Evolutionary conservation across 192 early-diverging fungal species (phyloP).

Genomic region (Chytriomyces hyalinus): DNA sequence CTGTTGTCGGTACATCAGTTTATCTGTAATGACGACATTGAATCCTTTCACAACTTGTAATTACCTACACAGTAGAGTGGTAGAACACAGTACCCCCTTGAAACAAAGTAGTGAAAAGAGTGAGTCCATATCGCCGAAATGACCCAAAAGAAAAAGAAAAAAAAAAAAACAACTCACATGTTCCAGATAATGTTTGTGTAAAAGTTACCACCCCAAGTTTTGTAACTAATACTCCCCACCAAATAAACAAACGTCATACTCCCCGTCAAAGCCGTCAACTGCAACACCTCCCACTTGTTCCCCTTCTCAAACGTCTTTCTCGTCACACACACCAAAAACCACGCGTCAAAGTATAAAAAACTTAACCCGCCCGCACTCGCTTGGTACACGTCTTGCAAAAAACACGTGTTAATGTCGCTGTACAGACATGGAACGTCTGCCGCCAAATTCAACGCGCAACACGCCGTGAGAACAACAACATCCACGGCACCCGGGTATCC

Average conservation of each 20-base stretch:
- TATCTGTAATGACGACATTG: too few species aligned
- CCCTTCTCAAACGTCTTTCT: neutral
- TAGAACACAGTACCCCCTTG: constrained; percentile 8
- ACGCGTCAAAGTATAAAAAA: constrained; percentile 18
- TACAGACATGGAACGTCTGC: constrained; percentile 28
- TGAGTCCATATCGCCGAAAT: neutral
- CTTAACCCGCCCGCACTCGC: neutral
- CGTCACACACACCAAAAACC: neutral
- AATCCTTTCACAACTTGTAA: too few species aligned
- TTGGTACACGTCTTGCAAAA: constrained; percentile 12
- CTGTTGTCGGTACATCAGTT: neutral
- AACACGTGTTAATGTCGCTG: neutral
- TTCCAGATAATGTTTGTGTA: constrained; percentile 14
- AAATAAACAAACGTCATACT: neutral
- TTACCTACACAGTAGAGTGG: neutral
- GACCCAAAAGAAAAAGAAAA: neutral
- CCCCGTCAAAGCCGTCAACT: constrained; percentile 1
- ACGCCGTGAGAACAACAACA: neutral
- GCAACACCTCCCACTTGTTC: constrained; percentile 1
- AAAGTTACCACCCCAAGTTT: constrained; percentile 12
- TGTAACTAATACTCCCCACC: neutral
- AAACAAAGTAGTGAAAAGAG: neutral
- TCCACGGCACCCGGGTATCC: neutral
- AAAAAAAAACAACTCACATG: neutral
- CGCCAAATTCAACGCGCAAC: constrained; percentile 15